Base-by-base conservation (phyloP, 768 basidiomycete genomes). In the Boletus edulis region DNA sequence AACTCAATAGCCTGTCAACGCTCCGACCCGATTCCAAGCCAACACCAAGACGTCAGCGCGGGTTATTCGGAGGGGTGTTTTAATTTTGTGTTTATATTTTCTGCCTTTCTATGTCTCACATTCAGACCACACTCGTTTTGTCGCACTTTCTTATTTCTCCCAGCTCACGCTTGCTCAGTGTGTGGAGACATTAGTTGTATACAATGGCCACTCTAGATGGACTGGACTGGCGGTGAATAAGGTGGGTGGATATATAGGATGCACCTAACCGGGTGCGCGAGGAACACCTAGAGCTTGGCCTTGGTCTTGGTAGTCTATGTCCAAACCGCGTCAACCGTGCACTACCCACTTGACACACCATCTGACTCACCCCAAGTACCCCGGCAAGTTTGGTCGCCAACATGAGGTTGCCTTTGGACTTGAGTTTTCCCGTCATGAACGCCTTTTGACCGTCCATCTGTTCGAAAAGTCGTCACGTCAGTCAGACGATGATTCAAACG, bases 381-480 rank as follows among this genome's bases (percentile, higher is more conserved):
- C 75, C 77, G 60, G 89, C 87, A 35, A 97, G 88, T 72, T 96
- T 98, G 24, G 92, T 95, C 1, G 90, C 92, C 57, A 95, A 81
- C 91, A 95, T 94, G 72, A 94, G 85, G 74, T 94, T 94, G 52
- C 92, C 93, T 69, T 82, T 88, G 15, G 90, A 88, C 82, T 95
- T 96, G 47, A 97, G 82, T 67, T 91, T 90, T 29, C 94, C 94
- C 8, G 89, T 91, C 90, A 98, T 92, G 77, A 94, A 97, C 20
- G 94, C 94, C 68, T 94, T 94, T 73, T 97, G 94, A 18, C 91
- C 94, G 63, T 90, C 92, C 43, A 89, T 76, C 87, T 92, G 58
- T 34, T 29, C 9, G 29, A 46, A 44, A 17, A 38, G 3, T 7
- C 2, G 10, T 18, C 12, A 4, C 10, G 42, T 42, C 24, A 41